Evolutionary conservation across 805 yeast genomes (phyloP).

Genomic region (Starmerella tilneyi): DNA sequence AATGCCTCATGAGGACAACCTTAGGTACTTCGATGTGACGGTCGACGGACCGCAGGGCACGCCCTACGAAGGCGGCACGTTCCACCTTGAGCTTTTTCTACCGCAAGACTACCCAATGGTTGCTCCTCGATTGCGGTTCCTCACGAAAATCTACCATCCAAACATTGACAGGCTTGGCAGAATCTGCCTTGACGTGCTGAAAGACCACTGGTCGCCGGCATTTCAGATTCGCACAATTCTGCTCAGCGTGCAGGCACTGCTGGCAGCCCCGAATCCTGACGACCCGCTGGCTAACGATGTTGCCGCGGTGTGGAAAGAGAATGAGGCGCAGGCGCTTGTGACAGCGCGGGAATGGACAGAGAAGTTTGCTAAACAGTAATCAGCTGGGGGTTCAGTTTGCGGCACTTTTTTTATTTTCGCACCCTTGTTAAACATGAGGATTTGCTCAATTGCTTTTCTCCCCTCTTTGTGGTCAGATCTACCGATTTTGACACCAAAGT

Average conservation of each 20-base stretch:
- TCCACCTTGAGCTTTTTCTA: conserved; percentile 72
- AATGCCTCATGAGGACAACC: conserved; percentile 83
- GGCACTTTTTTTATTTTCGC: no score
- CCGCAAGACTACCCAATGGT: conserved; percentile 99
- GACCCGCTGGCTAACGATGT: conserved; percentile 98
- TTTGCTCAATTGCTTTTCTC: no score
- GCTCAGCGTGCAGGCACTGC: conserved; percentile 80
- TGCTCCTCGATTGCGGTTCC: conserved; percentile 89
- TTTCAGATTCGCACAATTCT: conserved; percentile 87
- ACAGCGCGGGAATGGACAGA: conserved; percentile 73
- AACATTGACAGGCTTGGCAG: conserved; percentile 92
- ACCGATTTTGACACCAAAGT: no score
- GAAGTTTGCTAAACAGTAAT: conserved; percentile 42
- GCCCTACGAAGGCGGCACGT: conserved; percentile 73
- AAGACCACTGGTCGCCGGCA: conserved; percentile 96
- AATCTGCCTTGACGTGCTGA: conserved; percentile 88
- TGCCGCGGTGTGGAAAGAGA: conserved; percentile 89
- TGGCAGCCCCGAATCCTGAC: conserved; percentile 96
- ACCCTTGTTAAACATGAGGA: no score
- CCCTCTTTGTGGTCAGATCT: no score
- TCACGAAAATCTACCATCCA: conserved; percentile 92
- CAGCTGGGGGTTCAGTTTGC: no score
- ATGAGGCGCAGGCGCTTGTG: conserved; percentile 66
- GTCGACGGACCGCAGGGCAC: conserved; percentile 86
- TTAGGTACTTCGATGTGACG: conserved; percentile 84